Conservation (phyloP, 257 asterid species). For the Prunella vulgaris region DNA sequence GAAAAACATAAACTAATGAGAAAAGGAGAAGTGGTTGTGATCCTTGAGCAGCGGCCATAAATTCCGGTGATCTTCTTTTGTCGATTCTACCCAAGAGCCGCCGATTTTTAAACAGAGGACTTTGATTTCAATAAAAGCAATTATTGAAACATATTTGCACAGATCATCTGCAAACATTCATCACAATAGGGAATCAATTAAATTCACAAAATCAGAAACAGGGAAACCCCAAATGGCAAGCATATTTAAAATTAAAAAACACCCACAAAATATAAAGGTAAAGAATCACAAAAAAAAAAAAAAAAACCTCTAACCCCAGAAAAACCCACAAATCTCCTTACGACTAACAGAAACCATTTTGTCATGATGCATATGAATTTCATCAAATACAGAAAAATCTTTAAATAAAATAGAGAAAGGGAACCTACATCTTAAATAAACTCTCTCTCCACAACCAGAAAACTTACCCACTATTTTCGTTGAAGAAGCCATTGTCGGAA, state of each 20-base stretch:
- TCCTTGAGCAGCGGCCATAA: no score
- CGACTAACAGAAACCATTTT: neutral
- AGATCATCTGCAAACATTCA: no score
- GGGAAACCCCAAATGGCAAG: neutral
- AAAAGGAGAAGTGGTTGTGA: no score
- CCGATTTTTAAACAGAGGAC: neutral
- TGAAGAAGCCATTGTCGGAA: no score
- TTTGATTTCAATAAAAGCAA: neutral
- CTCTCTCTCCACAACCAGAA: no score
- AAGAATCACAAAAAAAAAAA: neutral
- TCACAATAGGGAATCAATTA: no score
- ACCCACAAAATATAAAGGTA: no score
- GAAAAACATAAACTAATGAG: no score
- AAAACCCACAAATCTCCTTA: neutral
- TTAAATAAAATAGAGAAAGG: neutral
- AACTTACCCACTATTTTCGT: no score
- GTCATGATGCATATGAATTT: neutral
- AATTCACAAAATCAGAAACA: neutral
- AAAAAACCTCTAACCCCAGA: neutral
- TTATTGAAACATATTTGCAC: neutral
- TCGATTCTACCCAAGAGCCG: no score
- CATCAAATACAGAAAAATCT: neutral
- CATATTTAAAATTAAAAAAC: neutral
- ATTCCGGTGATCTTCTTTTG: no score
- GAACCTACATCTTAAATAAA: conserved; percentile 75